Conservation (phyloP, 108 stramenopile species). For the Fragilariopsis cylindrus region DNA sequence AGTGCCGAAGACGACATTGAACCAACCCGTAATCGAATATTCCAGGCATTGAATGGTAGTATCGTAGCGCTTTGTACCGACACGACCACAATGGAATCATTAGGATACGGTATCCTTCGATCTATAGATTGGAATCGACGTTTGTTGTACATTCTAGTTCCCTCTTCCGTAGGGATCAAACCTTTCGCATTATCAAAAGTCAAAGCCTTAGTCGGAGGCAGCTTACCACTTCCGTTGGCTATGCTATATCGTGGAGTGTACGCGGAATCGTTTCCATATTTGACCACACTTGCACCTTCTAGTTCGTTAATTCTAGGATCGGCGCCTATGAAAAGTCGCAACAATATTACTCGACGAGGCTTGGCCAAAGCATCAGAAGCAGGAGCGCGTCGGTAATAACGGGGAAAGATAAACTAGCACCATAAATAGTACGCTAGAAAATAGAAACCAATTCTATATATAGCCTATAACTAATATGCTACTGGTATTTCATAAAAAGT, state of each 20-base stretch:
- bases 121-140: slow-evolving; percentile 61
- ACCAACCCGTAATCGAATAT: slow-evolving; percentile 22
- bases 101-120: slow-evolving; percentile 80
- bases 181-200: slow-evolving; percentile 23
- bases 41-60: slow-evolving; percentile 64
- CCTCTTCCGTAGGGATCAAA: slow-evolving; percentile 13
- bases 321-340: slow-evolving; percentile 78
- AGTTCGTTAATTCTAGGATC: slow-evolving; percentile 45
- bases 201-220: slow-evolving; percentile 47
- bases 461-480: no score
- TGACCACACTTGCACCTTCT: slow-evolving; percentile 26
- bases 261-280: slow-evolving; percentile 73
- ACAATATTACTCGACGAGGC: slow-evolving; percentile 52
- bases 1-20: slow-evolving; percentile 3
- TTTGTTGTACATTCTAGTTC: slow-evolving; percentile 70
- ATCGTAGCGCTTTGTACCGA: slow-evolving; percentile 75
- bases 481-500: no score
- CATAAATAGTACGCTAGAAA: no score
- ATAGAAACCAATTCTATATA: no score
- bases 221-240: slow-evolving; percentile 61
- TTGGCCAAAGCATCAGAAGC: neutral
- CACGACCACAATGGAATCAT: slow-evolving; percentile 38
- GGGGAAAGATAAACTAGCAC: no score
- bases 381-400: no score
- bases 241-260: slow-evolving; percentile 64